Conservation (phyloP, 208 protist species). For the Wallacemonas collosoma region DNA sequence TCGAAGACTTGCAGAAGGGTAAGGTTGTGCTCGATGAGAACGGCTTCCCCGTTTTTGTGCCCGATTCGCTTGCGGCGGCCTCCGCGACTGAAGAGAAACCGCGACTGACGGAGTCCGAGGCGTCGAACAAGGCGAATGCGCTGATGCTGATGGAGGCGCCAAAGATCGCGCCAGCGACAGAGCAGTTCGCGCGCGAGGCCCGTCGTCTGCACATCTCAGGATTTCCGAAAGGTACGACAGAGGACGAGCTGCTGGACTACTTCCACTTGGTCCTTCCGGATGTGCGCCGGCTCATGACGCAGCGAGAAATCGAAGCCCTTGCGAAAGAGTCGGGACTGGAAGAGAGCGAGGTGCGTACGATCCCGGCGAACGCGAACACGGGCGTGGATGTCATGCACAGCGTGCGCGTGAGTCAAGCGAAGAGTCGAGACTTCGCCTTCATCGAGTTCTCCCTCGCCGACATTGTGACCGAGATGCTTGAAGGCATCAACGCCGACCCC, state of each 20-base stretch:
- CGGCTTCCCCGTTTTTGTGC: slow-evolving; percentile 12
- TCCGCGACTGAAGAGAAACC: too few relatives aligned
- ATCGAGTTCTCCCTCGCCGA: slow-evolving; percentile 81
- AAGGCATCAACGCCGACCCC: slow-evolving; percentile 43
- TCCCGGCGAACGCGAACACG: slow-evolving; percentile 60
- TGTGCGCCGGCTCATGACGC: slow-evolving; percentile 70
- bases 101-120: too few relatives aligned
- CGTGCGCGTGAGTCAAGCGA: slow-evolving; percentile 52
- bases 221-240: slow-evolving; percentile 60
- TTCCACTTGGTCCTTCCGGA: slow-evolving; percentile 71
- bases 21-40: slow-evolving; percentile 17
- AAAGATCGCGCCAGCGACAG: slow-evolving; percentile 68
- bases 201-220: slow-evolving; percentile 83
- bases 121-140: slow-evolving; percentile 8
- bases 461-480: slow-evolving; percentile 79
- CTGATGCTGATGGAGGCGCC: slow-evolving; percentile 63
- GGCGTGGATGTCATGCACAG: slow-evolving; percentile 67
- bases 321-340: slow-evolving; percentile 28
- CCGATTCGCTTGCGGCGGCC: background rate
- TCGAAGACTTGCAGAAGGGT: background rate
- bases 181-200: slow-evolving; percentile 63
- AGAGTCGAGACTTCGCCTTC: slow-evolving; percentile 81
- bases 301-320: slow-evolving; percentile 65
- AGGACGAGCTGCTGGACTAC: slow-evolving; percentile 68
- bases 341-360: slow-evolving; percentile 52